Evolutionary conservation across 768 basidiomycete species (phyloP), one percentile per base, ranked within the genome.

Genomic region (Suillus occidentalis): DNA sequence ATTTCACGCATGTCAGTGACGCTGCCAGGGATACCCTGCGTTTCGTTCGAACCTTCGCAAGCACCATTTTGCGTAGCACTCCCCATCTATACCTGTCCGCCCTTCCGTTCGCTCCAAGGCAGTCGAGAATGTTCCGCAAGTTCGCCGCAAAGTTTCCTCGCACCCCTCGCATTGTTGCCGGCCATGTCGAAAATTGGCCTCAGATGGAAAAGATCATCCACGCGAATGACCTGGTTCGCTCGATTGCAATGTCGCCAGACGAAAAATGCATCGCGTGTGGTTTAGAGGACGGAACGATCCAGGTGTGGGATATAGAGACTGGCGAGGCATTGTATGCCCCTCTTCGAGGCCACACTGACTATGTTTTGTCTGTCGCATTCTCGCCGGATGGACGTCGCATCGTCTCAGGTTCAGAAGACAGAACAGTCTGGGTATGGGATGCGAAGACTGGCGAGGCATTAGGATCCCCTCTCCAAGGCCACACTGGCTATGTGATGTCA

Each of bases 61-160:
- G 9, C n/a, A 39, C 63, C 2, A 70, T 72, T 9, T 16, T 61
- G 22, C 63, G 69, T 31, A 70, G 68, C 65, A 66, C 64, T 4
- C 72, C 72, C 1, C 73, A 74, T 45, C 65, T 74, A 14, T 73
- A 73, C 65, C 9, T 73, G 14, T 73, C 72, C 18, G 72, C 67
- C 2, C 37, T 75, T 6, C 71, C 72, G 13, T 73, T 73, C 57
- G 57, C 68, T 22, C 73, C 72, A 42, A 28, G 20, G 12, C 43
- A 64, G 77, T 81, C 22, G 65, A 34, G 0, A 8, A 22, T 63
- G 12, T 59, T n/a, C 2, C 6, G 4, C 2, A 71, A 43, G 73
- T 76, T 69, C 69, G 64, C 64, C 4, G 18, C 47, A 14, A 25
- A 52, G 20, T 65, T 65, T 36, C 10, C 47, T 20, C 8, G 43